Base-by-base conservation (phyloP, 2,329 filamentous ascomycete species). In the Trichophaea hybrida region DNA sequence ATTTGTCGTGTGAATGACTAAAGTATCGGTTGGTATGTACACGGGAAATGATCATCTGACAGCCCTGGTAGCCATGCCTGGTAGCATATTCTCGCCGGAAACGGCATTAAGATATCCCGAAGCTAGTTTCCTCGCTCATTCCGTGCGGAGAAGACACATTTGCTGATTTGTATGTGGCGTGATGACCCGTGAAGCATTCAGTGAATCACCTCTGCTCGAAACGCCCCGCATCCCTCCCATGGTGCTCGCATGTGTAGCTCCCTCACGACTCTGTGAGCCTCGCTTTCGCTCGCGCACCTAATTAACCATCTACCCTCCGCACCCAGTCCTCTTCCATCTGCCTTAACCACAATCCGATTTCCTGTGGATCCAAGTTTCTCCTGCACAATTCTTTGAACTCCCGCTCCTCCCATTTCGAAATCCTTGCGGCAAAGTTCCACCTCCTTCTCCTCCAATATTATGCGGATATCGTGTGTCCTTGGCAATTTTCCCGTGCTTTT, bases 261-360 rank as follows among this genome's bases (percentile, higher is more conserved):
- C 49, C 61, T 61, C 52, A 63, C 59, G 50, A 63, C 59, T 51
- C 61, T 61, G 57, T 63, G 61, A 6, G 51, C 51, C 34, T 54
- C 51, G 8, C 24, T 37, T 31, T 54, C 51, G 15, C 10, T 35
- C n/a, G 55, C 53, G 43, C 62, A 64, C 54, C 62, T 60, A 59
- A 64, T 57, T 44, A 64, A 44, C 62, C 62, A 64, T 46, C 53
- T 64, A 35, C 38, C 55, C 55, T 64, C 62, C 33, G 60, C 60
- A 10, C 62, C 62, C 6, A 37, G 57, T 50, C 54, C 60, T 6
- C 53, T 59, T 48, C 61, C 59, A 40, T 62, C 59, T 7, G 60
- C 60, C 49, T 57, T 63, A 35, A 60, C 50, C 34, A 55, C 37
- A 46, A 58, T 5, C 31, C 48, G 15, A 54, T 15, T 15, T 33